Conservation (phyloP, 306 rosid species). For the Luffa aegyptiaca region DNA sequence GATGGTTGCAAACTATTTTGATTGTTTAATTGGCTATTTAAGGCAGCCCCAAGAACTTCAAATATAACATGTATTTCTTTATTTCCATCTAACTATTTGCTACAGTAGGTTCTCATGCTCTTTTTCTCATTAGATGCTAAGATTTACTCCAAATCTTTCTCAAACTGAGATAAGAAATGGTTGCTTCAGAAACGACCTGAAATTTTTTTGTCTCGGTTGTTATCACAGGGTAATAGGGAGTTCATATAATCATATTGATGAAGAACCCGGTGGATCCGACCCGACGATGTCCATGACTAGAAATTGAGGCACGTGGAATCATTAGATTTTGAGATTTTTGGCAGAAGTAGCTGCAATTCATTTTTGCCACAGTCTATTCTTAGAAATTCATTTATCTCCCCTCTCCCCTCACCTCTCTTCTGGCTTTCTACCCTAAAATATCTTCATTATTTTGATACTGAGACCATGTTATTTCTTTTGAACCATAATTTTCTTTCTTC, state of each 20-base stretch:
- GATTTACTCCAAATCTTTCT: background rate
- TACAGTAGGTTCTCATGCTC: background rate
- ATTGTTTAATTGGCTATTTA: background rate
- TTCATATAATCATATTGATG: slow-evolving; percentile 1
- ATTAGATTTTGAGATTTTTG: slow-evolving; percentile 1
- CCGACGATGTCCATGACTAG: background rate
- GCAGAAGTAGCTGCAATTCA: slow-evolving; percentile 13
- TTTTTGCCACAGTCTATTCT: slow-evolving; percentile 8
- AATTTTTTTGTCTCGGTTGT: background rate
- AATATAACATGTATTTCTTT: background rate
- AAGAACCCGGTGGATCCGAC: slow-evolving; percentile 4
- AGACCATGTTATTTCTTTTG: slow-evolving; percentile 2
- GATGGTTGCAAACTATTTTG: background rate
- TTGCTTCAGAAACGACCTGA: background rate
- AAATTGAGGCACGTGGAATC: slow-evolving; percentile 5
- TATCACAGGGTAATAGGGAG: slow-evolving; percentile 7
- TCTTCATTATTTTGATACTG: slow-evolving; percentile 14
- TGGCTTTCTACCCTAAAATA: background rate
- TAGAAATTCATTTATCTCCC: slow-evolving; percentile 6
- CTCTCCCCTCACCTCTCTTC: background rate
- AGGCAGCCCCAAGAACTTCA: background rate
- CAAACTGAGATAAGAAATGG: background rate
- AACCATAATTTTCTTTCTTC: background rate
- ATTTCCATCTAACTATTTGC: background rate
- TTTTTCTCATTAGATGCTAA: background rate